These are phyloP conservation scores for Globisporangium nunn DNA, from an alignment of 352 stramenopile genomes.

Conservation along the genomic window DNA sequence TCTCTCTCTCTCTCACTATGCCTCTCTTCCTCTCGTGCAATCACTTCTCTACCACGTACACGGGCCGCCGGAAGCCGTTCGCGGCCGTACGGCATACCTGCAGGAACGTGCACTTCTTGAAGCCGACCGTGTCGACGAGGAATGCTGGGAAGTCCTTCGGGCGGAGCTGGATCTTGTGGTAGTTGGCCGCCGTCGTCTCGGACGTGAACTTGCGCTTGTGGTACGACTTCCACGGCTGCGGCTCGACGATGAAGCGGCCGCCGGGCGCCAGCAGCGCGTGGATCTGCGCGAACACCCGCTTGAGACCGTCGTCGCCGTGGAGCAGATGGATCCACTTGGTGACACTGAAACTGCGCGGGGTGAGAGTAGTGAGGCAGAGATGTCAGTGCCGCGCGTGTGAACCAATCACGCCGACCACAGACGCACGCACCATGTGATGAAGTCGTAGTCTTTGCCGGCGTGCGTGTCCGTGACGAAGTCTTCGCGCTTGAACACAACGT, in stretches of 20 bases:
- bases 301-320: constrained; percentile 79
- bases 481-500: constrained; percentile 80
- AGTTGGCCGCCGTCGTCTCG: constrained; percentile 62
- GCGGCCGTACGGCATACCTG: constrained; percentile 70
- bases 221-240: constrained; percentile 85
- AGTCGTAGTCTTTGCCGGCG: constrained; percentile 61
- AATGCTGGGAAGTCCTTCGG: constrained; percentile 67
- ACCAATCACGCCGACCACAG: no score
- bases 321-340: constrained; percentile 91
- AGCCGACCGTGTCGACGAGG: constrained; percentile 51
- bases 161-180: constrained; percentile 59
- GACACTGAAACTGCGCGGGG: constrained; percentile 63
- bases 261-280: constrained; percentile 55
- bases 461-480: constrained; percentile 53
- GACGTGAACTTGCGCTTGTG: constrained; percentile 84
- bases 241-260: constrained; percentile 75
- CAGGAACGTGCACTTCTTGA: constrained; percentile 60
- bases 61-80: constrained; percentile 65
- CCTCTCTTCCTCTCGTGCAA: neutral
- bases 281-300: constrained; percentile 62
- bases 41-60: constrained; percentile 70
- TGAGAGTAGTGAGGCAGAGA: neutral
- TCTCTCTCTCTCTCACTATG: neutral
- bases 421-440: constrained; percentile 61
- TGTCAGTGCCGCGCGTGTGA: neutral